Percentiles rank a stretch among this genome's conserved stretches.
These are phyloP conservation scores for Chalciporus pseudorubinellus DNA, from an alignment of 768 basidiomycete genomes.

Conservation along the genomic window DNA sequence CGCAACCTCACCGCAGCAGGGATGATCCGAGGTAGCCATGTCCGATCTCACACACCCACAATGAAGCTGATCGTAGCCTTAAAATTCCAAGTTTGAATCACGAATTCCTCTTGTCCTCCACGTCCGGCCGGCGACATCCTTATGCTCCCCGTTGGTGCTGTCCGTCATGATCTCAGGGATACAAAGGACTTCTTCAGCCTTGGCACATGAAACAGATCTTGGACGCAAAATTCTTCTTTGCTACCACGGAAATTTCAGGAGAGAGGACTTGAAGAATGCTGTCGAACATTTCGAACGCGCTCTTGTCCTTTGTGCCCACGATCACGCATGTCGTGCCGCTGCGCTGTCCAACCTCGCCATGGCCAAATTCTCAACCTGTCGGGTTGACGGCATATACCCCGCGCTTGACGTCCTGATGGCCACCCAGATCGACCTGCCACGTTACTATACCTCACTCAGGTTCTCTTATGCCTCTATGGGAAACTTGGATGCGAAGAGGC, in stretches of 20 bases:
- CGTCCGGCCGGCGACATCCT: neutral
- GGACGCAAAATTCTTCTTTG: neutral
- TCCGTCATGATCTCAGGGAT: neutral
- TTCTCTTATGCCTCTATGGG: neutral
- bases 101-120: neutral
- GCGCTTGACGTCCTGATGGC: constrained; percentile 3
- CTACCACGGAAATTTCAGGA: neutral
- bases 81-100: neutral
- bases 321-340: constrained; percentile 7
- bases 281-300: neutral
- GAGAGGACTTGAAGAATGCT: neutral
- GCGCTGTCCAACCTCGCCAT: constrained; percentile 3
- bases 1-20: neutral
- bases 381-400: neutral
- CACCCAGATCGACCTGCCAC: constrained; percentile 6
- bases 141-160: neutral
- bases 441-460: neutral
- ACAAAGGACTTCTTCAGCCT: too few species aligned
- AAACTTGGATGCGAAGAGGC: neutral
- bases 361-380: neutral
- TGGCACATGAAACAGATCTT: neutral
- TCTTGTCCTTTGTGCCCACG: constrained; percentile 1
- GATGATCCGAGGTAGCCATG: neutral
- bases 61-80: too few species aligned
- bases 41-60: too few species aligned